Percentiles rank a stretch among this genome's conserved stretches.
These are phyloP conservation scores for Trypanosoma rangeli DNA, from an alignment of 208 protist species.

Conservation along the genomic window DNA sequence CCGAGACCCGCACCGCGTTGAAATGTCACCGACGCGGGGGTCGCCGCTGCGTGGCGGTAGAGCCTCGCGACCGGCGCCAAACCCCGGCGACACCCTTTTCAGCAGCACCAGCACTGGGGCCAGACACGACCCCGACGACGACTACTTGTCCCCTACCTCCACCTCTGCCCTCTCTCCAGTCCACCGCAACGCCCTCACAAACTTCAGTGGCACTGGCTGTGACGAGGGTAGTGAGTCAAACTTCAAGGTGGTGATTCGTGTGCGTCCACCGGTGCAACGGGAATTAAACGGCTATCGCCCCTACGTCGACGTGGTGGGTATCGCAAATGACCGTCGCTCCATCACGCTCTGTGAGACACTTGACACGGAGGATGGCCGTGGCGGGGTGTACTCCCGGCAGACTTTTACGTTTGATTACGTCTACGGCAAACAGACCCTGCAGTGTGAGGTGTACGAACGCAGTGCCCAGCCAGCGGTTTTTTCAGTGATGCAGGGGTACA, in stretches of 20 bases:
- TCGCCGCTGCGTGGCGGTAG: not conserved
- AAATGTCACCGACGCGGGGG: not conserved
- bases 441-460: slow-evolving; percentile 74
- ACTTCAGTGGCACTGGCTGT: not conserved
- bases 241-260: slow-evolving; percentile 87
- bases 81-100: not conserved
- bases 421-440: slow-evolving; percentile 43
- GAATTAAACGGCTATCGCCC: slow-evolving; percentile 69
- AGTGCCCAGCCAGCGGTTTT: slow-evolving; percentile 72
- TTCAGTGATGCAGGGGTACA: slow-evolving; percentile 80
- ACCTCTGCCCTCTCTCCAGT: slow-evolving; percentile 2
- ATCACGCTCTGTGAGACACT: slow-evolving; percentile 79
- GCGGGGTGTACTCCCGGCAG: slow-evolving; percentile 69
- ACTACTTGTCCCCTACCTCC: slow-evolving; percentile 11
- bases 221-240: slow-evolving; percentile 34
- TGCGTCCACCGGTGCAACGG: slow-evolving; percentile 78
- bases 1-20: not conserved
- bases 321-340: slow-evolving; percentile 43
- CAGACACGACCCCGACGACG: slow-evolving; percentile 3
- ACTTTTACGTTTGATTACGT: slow-evolving; percentile 78
- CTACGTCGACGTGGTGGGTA: slow-evolving; percentile 69
- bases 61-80: not conserved
- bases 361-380: slow-evolving; percentile 44
- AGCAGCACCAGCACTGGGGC: not conserved
- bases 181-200: not conserved